Conservation (phyloP, 495 filamentous ascomycete genomes). For the Penicillium longicatenatum region DNA sequence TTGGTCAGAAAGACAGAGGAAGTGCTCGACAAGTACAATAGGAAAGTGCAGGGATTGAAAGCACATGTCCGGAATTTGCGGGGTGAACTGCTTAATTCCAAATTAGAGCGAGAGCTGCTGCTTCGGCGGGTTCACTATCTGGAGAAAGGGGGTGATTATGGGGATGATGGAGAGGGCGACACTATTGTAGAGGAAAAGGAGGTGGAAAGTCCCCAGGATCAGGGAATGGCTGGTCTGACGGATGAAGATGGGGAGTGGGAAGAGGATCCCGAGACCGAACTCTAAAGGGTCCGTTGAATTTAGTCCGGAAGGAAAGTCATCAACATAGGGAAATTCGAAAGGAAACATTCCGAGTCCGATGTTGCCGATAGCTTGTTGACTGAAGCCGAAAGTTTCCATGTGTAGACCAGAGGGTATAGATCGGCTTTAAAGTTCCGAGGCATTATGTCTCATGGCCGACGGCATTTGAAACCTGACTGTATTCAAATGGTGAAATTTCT, state of each 20-base stretch:
- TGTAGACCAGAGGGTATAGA: not conserved
- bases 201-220: not conserved
- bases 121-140: not conserved
- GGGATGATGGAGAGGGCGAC: not conserved
- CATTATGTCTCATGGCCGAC: slow-evolving; percentile 12
- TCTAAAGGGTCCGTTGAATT: not conserved
- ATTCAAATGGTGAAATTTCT: not conserved
- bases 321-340: not conserved
- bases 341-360: not conserved
- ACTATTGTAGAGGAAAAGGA: too few species aligned
- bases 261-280: not conserved
- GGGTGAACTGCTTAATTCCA: not conserved
- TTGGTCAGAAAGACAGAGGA: not conserved
- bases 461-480: slow-evolving; percentile 19
- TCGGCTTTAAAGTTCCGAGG: slow-evolving; percentile 29
- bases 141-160: not conserved
- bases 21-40: not conserved
- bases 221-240: not conserved
- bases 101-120: slow-evolving; percentile 4
- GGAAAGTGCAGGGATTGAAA: not conserved
- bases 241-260: not conserved
- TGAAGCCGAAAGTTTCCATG: not conserved
- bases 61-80: not conserved
- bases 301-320: not conserved
- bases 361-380: not conserved